phyloP scores from a whole-genome alignment of 2,329 filamentous ascomycete genomes.

The Apiospora hydei region DNA sequence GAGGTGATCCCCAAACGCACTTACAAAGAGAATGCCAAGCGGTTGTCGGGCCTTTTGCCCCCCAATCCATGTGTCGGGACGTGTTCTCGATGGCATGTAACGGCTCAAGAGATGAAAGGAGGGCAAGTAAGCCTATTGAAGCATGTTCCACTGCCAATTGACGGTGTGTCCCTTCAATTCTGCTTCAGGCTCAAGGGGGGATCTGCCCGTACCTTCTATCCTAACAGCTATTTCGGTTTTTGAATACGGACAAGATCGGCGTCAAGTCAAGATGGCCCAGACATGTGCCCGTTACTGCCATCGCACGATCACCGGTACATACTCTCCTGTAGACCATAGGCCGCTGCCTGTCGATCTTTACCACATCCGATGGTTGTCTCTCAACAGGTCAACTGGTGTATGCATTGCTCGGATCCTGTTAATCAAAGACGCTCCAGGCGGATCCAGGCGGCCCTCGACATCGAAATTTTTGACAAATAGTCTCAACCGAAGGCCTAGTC shows the following conservation, averaged over 20 bases:
- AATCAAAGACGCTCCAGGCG: constrained; percentile 1
- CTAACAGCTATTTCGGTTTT: background rate
- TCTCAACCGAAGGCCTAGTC: constrained; percentile 1
- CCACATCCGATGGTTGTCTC: background rate
- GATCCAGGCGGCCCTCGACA: constrained; percentile 6
- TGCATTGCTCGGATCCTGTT: constrained; percentile 4
- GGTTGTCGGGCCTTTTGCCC: background rate
- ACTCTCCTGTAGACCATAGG: background rate
- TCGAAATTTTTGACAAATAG: background rate
- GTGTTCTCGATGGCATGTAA: background rate
- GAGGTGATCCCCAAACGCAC: background rate
- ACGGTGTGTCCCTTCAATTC: too few species aligned
- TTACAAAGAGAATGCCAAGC: background rate
- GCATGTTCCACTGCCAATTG: background rate
- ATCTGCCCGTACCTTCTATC: background rate
- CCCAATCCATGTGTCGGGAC: background rate
- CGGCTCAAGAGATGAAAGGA: background rate
- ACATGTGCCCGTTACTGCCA: background rate
- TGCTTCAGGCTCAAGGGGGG: background rate
- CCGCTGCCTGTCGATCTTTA: constrained; percentile 6
- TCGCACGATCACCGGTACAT: background rate
- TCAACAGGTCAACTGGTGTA: background rate
- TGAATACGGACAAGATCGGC: background rate
- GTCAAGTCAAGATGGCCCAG: background rate
- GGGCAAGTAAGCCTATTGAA: background rate